Conservation (phyloP, 129 eudicot species). For the Logfia minima region DNA sequence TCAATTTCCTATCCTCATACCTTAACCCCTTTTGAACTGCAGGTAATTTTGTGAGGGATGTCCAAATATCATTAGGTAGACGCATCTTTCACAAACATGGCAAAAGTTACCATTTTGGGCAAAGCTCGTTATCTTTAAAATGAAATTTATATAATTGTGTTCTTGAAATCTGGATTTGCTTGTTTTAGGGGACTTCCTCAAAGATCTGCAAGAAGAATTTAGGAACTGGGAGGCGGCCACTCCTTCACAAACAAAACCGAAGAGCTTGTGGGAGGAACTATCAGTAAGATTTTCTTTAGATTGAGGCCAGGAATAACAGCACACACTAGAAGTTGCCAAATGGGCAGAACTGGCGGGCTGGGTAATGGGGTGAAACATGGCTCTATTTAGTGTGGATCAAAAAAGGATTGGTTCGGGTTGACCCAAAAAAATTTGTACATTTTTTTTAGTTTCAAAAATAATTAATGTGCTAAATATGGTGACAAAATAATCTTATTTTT, state of each 20-base stretch:
- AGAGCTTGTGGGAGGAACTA: conserved; percentile 96
- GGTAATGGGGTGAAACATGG: too few relatives aligned
- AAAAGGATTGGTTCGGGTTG: too few relatives aligned
- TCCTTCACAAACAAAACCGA: conserved; percentile 79
- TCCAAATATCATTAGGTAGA: conserved; percentile 95
- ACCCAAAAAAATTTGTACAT: not conserved
- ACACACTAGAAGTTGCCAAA: too few relatives aligned
- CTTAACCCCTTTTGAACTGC: conserved; percentile 67
- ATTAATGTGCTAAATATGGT: not conserved
- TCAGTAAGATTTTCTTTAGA: conserved; percentile 48
- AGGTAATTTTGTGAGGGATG: conserved; percentile 95
- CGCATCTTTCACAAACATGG: conserved; percentile 36
- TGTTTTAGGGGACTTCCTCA: conserved; percentile 73
- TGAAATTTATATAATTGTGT: conserved; percentile 4
- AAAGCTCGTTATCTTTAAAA: conserved; percentile 20
- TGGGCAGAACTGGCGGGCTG: too few relatives aligned
- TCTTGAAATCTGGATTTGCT: conserved; percentile 33
- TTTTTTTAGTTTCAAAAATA: not conserved
- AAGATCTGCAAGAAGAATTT: conserved; percentile 90
- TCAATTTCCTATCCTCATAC: conserved; percentile 46
- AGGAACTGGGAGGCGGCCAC: conserved; percentile 80
- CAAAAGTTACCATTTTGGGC: conserved; percentile 23
- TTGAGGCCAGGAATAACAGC: not conserved
- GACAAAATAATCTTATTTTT: not conserved
- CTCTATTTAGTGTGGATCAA: too few relatives aligned